phyloP scores from a whole-genome alignment of 2,329 filamentous ascomycete species.

The Fusarium vanettenii region DNA sequence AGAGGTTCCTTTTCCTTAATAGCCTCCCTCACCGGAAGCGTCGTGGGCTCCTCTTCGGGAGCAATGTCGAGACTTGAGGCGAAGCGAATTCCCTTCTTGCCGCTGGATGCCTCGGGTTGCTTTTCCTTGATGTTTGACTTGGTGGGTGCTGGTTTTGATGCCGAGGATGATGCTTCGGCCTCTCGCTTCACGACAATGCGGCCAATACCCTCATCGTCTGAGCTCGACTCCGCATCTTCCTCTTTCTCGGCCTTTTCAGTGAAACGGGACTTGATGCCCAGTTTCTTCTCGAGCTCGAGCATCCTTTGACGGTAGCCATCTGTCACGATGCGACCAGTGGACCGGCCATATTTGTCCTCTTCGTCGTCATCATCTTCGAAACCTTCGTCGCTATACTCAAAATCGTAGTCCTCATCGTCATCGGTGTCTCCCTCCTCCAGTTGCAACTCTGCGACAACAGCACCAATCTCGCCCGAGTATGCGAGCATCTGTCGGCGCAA shows the following conservation, averaged over 20 bases:
- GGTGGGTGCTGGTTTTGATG: constrained; percentile 38
- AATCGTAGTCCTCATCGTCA: constrained; percentile 63
- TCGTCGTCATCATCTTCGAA: constrained; percentile 63
- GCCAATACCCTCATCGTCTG: constrained; percentile 63
- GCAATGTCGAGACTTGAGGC: constrained; percentile 80
- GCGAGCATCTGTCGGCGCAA: constrained; percentile 89
- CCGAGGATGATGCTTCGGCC: constrained; percentile 29
- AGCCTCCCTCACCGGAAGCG: constrained; percentile 23
- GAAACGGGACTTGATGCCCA: constrained; percentile 68
- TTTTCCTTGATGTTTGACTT: constrained; percentile 51
- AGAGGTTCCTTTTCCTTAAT: constrained; percentile 45
- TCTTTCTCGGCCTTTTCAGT: constrained; percentile 60
- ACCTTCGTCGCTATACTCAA: constrained; percentile 64
- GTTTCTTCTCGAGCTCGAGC: constrained; percentile 83
- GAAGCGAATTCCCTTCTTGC: constrained; percentile 84
- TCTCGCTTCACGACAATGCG: constrained; percentile 62
- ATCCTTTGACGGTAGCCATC: constrained; percentile 85
- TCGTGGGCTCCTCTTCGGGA: constrained; percentile 44
- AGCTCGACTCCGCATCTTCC: constrained; percentile 43
- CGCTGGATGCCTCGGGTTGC: constrained; percentile 29
- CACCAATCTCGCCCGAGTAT: constrained; percentile 90
- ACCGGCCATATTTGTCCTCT: constrained; percentile 76
- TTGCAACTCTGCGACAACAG: constrained; percentile 91
- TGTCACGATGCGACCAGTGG: constrained; percentile 73
- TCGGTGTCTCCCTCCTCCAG: constrained; percentile 75